phyloP scores from a whole-genome alignment of 2,329 filamentous ascomycete species.

The Trichoderma sp. region DNA sequence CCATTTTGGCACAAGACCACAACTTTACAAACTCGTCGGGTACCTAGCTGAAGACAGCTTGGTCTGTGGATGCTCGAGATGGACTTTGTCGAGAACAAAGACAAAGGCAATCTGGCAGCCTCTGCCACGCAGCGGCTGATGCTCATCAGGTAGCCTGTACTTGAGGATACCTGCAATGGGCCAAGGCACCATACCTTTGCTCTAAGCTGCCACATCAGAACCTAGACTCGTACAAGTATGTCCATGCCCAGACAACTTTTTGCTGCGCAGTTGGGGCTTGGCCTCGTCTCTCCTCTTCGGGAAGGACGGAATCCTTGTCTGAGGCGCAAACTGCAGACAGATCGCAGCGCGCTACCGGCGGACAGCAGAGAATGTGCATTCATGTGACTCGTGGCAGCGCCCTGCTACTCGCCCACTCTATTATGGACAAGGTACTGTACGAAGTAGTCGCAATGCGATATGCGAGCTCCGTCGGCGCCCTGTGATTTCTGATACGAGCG shows the following conservation, averaged over 20 bases:
- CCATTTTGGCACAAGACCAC: background rate
- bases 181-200: background rate
- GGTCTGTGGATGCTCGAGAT: background rate
- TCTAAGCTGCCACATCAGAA: conserved; percentile 20
- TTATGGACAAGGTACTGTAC: background rate
- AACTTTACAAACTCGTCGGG: background rate
- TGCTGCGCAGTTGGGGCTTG: background rate
- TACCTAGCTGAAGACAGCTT: background rate
- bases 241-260: background rate
- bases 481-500: background rate
- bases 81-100: background rate
- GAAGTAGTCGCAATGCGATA: background rate
- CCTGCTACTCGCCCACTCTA: background rate
- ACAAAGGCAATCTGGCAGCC: background rate
- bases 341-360: conserved; percentile 15
- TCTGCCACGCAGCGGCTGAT: background rate
- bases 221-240: background rate
- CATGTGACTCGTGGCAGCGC: conserved; percentile 12
- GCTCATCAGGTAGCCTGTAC: background rate
- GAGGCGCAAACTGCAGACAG: conserved; percentile 5
- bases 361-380: conserved; percentile 2
- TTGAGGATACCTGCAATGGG: background rate
- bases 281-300: conserved; percentile 15
- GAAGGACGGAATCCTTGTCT: conserved; percentile 15
- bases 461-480: background rate